phyloP scores from a whole-genome alignment of 2,329 filamentous ascomycete genomes.

The Ceratocystis harringtonii region DNA sequence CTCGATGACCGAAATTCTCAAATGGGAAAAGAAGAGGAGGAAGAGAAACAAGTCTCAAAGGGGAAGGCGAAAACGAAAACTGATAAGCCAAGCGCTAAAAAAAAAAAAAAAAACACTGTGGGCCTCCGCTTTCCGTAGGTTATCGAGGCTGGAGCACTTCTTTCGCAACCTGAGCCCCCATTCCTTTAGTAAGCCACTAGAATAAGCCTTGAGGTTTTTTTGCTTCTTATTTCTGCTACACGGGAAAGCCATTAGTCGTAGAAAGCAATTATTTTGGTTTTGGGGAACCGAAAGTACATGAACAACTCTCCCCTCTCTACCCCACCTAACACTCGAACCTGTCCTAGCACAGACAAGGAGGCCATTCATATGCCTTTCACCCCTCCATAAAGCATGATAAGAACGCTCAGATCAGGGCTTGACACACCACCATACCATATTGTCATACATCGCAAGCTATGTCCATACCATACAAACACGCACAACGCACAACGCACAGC shows the following conservation, averaged over 20 bases:
- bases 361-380: background rate
- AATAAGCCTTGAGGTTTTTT: background rate
- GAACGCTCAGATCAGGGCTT: background rate
- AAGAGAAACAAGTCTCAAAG: background rate
- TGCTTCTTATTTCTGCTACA: background rate
- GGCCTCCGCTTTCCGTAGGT: constrained; percentile 13
- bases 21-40: background rate
- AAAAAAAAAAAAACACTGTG: background rate
- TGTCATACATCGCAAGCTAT: background rate
- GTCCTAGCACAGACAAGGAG: background rate
- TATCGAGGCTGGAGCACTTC: constrained; percentile 3
- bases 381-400: background rate
- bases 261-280: background rate
- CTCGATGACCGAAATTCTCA: background rate
- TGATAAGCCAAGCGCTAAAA: constrained; percentile 6
- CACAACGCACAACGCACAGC: background rate
- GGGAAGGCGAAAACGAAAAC: background rate
- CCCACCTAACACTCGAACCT: background rate
- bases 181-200: background rate
- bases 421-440: background rate
- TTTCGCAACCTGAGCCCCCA: background rate
- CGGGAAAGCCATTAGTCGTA: background rate
- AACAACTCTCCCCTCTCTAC: background rate
- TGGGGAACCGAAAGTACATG: background rate
- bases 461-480: background rate